Evolutionary conservation across 1,139 yeast genomes (phyloP), one percentile per base, ranked within the genome.

Genomic region (Blastobotrys capitulatus): DNA sequence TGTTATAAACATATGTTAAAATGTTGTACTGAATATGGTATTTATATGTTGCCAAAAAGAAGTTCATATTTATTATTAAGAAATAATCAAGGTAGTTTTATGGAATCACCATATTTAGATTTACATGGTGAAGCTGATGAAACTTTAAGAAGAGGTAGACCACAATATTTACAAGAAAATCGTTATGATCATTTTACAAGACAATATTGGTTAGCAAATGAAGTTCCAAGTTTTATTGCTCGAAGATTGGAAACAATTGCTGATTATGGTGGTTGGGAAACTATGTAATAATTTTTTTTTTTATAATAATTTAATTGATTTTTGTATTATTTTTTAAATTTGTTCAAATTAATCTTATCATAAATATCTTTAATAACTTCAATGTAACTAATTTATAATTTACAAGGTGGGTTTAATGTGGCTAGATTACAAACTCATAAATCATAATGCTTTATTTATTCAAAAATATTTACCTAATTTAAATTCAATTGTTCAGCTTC

Each of bases 211-310:
- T 72, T 90, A 22, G 84, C 79, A 53, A 94, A 89, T 62, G 86
- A 86, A 60, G 73, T 87, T 13, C 83, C 89, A 2, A 88, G 87
- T 58, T 74, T 76, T 50, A 82, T 90, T 42, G 90, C 88, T 1
- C 74, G 97, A 57, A 82, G 81, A 56, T 73, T 92, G 32, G 97
- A 90, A 58, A 80, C 83, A 42, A 80, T 78, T 7, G 69, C 83
- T 35, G 97, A 92, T 66, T 80, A 86, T 34, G 97, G 97, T 12
- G 97, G 97, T 1, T 92, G 98, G 98, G 94, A 86, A 59, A 87
- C 97, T 1, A 71, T 90, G 61, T 90, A 71, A 63, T 22, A n/a
- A n/a, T n/a, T n/a, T n/a, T n/a, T n/a, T n/a, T n/a, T n/a, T n/a
- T n/a, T n/a, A n/a, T n/a, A n/a, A n/a, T n/a, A n/a, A n/a, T n/a